Base-by-base conservation (phyloP, 2,329 filamentous ascomycete species). In the Incumbomyces delicatus region DNA sequence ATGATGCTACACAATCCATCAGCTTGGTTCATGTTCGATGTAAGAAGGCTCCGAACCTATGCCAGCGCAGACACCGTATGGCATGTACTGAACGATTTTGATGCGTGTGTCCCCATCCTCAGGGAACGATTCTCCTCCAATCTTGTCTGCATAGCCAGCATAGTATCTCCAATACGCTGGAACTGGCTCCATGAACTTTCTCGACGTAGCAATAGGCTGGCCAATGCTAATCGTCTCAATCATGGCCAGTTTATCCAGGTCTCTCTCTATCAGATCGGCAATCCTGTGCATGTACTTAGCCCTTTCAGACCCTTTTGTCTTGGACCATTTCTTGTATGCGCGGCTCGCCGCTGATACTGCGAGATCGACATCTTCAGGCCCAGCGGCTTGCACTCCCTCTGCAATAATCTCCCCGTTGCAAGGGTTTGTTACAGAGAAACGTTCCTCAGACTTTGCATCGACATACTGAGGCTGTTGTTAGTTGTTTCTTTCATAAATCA, bases 111-210 rank as follows among this genome's bases (percentile, higher is more conserved):
- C 65, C 18, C 38, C 38, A 86, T 89, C 37, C 11, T 81, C 81
- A 57, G 88, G 83, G 53, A 92, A 81, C 47, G 87, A 87, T 74
- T 88, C 87, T 67, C 88, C 87, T 67, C 81, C 76, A 56, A 94
- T 82, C 80, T 94, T 95, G 75, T 95, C 88, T 60, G 87, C 85
- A 82, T 84, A 94, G 52, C 88, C 88, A 61, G 77, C 87, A 60
- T 89, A 92, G 72, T 89, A 95, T 66, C 88, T 80, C 60, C 95
- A 67, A 69, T 12, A 63, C 67, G 44, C 80, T 68, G 10, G 81
- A 72, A 55, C 79, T 77, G 1, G 61, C 66, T 5, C 87, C 63
- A 60, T 86, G 81, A 42, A 78, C 35, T 68, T 70, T 12, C 80
- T 65, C 1, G 82, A 75, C 14, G 80, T 75, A 2, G 70, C 64